A percentile compares a stretch with the other conserved stretches of the same genome.
phyloP scores from a whole-genome alignment of 768 basidiomycete genomes.

The Suillus subalutaceus region DNA sequence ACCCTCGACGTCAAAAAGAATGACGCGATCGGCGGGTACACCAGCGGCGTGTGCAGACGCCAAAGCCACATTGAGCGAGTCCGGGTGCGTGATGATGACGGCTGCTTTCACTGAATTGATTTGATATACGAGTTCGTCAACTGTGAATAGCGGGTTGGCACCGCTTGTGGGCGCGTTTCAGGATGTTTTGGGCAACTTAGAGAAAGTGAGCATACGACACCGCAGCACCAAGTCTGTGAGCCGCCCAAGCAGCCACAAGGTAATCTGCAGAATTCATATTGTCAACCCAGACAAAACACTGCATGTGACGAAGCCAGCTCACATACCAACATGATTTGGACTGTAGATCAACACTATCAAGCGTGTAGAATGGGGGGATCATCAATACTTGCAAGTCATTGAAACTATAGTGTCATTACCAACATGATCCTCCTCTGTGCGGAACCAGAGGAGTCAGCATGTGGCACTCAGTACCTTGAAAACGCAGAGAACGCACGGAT shows the following conservation, averaged over 20 bases:
- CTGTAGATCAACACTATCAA: conserved; percentile 62
- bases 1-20: conserved; percentile 40
- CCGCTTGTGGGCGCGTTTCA: conserved; percentile 40
- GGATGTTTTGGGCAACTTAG: background rate
- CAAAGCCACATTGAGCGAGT: conserved; percentile 44
- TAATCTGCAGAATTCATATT: conserved; percentile 43
- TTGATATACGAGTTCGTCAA: conserved; percentile 62
- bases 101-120: conserved; percentile 49
- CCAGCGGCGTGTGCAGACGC: conserved; percentile 45
- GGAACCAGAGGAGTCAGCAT: conserved; percentile 4
- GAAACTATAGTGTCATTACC: conserved; percentile 28
- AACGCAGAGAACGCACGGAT: conserved; percentile 30
- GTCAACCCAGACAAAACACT: background rate
- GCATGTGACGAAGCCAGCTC: background rate
- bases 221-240: conserved; percentile 57
- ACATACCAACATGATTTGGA: conserved; percentile 65
- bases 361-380: conserved; percentile 11
- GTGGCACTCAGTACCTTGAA: background rate
- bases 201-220: conserved; percentile 49
- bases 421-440: conserved; percentile 41
- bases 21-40: conserved; percentile 46
- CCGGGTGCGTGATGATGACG: conserved; percentile 52
- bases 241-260: conserved; percentile 56
- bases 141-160: conserved; percentile 62
- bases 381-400: background rate